Evolutionary conservation across 2,329 filamentous ascomycete species (phyloP), one percentile per base, ranked within the genome.

Genomic region (Apiospora hydei): DNA sequence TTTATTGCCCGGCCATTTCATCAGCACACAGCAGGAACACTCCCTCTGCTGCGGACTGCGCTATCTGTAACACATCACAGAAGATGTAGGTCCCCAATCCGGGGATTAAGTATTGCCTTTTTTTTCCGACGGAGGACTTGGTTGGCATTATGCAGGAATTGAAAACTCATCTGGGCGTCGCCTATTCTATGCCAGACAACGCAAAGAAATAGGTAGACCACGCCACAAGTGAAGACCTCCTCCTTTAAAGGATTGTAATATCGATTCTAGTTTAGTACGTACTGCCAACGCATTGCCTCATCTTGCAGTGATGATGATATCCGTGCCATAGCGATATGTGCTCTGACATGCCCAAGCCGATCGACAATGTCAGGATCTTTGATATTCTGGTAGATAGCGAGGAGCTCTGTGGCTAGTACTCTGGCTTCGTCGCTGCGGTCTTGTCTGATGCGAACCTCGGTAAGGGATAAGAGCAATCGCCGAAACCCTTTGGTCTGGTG

Each of bases 171-270:
- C 7, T 41, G 41, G 41, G 11, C 11, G 4, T 41, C 41, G 10
- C 41, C 41, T 8, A 41, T 1, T 41, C 41, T 41, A 10, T 41
- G 41, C 41, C 41, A 41, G 4, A 41, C 41, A 41, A 41, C 41
- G 41, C 51, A 57, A 57, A 57, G 51, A 57, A 57, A 18, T 6
- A 57, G 51, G 14, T 57, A 57, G 13, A 57, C 51, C n/a, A 57
- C 51, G 51, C 51, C 51, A 30, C 51, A 57, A 57, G 51, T 57
- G 26, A 57, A 57, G 4, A 57, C 51, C 51, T 57, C 51, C 51
- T 57, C 51, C 18, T 57, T 1, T 10, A 57, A 57, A n/a, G 51
- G 51, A 57, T 57, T 57, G 11, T 57, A 57, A 30, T n/a, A 57
- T 30, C 51, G 21, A 57, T 57, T 57, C 51, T 13, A 57, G 11